Conservation (phyloP, 2,329 filamentous ascomycete genomes). For the Chalara sp. region DNA sequence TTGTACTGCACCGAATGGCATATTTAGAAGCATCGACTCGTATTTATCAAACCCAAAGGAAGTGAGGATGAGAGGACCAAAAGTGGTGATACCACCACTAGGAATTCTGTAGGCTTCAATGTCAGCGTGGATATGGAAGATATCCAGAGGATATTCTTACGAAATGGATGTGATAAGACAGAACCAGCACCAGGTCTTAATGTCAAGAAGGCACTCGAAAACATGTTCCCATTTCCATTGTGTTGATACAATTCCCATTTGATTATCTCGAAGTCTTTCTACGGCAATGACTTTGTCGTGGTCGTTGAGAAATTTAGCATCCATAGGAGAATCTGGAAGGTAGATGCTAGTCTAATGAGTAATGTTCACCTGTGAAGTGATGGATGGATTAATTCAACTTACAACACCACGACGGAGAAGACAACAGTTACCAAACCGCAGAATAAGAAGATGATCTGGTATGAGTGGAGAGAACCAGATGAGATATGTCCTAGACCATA, state of each 20-base stretch:
- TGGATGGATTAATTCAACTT: neutral
- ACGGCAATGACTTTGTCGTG: conserved; percentile 46
- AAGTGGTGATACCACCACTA: conserved; percentile 10
- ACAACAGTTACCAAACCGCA: conserved; percentile 44
- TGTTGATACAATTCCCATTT: conserved; percentile 45
- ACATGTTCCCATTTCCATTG: conserved; percentile 46
- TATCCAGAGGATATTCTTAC: conserved; percentile 1
- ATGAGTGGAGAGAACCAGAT: conserved; percentile 32
- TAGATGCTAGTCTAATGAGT: conserved; percentile 17
- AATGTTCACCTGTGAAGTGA: neutral
- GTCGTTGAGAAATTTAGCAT: conserved; percentile 39
- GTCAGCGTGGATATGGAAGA: neutral
- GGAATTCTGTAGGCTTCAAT: conserved; percentile 33
- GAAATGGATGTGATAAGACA: conserved; percentile 21
- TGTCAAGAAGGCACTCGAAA: conserved; percentile 24
- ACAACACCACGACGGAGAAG: conserved; percentile 36
- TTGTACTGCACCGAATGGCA: conserved; percentile 38
- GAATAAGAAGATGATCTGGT: conserved; percentile 45
- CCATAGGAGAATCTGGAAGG: conserved; percentile 18
- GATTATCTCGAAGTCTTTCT: conserved; percentile 47
- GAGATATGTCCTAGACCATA: conserved; percentile 50
- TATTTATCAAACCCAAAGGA: conserved; percentile 26
- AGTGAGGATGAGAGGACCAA: conserved; percentile 28
- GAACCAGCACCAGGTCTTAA: conserved; percentile 32
- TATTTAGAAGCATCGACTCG: conserved; percentile 34